A percentile compares a stretch with the other conserved stretches of the same genome.
Conservation (phyloP, 768 basidiomycete species). For the Collybiopsis confluens region DNA sequence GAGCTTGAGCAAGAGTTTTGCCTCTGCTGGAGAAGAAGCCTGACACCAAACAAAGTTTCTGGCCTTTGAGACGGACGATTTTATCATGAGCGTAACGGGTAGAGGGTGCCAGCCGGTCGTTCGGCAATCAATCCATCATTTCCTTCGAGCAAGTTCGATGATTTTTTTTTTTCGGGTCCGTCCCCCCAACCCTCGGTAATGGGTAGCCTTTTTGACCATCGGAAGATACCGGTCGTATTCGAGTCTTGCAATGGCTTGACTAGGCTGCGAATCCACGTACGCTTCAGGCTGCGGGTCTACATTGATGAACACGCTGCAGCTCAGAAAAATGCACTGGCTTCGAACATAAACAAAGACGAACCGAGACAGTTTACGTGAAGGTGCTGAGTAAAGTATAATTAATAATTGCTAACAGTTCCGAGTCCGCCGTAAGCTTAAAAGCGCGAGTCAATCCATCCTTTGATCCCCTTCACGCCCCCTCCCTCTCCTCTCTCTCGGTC, state of each 20-base stretch:
- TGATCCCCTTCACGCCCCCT: not conserved
- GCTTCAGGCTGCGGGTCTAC: too few species aligned
- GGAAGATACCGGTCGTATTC: too few species aligned
- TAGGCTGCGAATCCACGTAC: too few species aligned
- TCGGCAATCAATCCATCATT: too few species aligned
- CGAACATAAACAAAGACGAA: not conserved
- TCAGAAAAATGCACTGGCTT: not conserved
- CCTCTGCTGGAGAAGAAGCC: constrained; percentile 38
- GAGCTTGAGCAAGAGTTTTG: constrained; percentile 50
- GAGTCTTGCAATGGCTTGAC: too few species aligned
- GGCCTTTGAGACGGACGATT: not conserved
- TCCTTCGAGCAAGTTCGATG: too few species aligned
- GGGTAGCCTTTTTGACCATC: too few species aligned
- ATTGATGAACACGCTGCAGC: not conserved
- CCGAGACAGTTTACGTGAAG: not conserved
- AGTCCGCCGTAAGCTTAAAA: constrained; percentile 1
- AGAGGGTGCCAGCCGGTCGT: too few species aligned
- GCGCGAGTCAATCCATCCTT: not conserved
- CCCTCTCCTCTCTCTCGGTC: not conserved
- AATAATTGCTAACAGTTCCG: not conserved
- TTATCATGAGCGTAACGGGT: too few species aligned
- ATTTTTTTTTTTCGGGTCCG: too few species aligned
- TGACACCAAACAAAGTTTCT: constrained; percentile 32
- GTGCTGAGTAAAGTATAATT: constrained; percentile 6
- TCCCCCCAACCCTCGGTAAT: too few species aligned